phyloP scores from a whole-genome alignment of 768 basidiomycete genomes.

The Trametes maxima region DNA sequence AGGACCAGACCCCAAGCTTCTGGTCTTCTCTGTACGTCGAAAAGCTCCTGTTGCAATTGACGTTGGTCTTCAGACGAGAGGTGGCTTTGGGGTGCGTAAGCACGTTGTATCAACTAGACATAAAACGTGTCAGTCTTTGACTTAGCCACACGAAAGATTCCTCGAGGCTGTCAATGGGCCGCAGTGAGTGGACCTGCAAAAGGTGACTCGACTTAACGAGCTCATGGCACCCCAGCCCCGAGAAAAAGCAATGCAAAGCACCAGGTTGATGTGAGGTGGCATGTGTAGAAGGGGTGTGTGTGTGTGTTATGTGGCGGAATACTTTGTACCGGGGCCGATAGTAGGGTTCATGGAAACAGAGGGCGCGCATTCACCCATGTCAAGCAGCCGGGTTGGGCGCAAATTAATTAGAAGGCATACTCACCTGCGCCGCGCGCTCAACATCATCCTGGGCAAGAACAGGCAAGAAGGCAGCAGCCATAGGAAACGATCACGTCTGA shows the following conservation, averaged over 20 bases:
- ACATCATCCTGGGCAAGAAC: constrained; percentile 53
- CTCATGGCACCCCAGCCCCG: too few relatives aligned
- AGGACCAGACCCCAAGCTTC: constrained; percentile 87
- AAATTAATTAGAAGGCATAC: constrained; percentile 22
- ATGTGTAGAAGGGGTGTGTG: too few relatives aligned
- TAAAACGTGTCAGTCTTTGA: background rate
- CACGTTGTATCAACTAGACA: constrained; percentile 67
- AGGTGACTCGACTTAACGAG: too few relatives aligned
- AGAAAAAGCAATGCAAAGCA: too few relatives aligned
- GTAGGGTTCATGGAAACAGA: too few relatives aligned
- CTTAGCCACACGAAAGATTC: background rate
- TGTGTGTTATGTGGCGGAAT: too few relatives aligned
- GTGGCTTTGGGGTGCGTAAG: constrained; percentile 54
- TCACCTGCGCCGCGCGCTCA: constrained; percentile 61
- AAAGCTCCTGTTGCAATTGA: constrained; percentile 69
- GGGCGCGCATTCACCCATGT: background rate
- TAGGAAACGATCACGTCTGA: too few relatives aligned
- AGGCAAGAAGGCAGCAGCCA: constrained; percentile 47
- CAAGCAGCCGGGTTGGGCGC: background rate
- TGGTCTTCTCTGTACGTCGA: constrained; percentile 72
- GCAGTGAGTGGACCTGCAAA: background rate
- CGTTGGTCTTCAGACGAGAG: constrained; percentile 62
- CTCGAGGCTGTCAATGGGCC: background rate
- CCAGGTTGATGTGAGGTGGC: too few relatives aligned
- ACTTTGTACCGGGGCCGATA: too few relatives aligned